These are phyloP conservation scores for Skeletonema marinoi DNA, from an alignment of 108 stramenopile genomes.

Conservation along the genomic window DNA sequence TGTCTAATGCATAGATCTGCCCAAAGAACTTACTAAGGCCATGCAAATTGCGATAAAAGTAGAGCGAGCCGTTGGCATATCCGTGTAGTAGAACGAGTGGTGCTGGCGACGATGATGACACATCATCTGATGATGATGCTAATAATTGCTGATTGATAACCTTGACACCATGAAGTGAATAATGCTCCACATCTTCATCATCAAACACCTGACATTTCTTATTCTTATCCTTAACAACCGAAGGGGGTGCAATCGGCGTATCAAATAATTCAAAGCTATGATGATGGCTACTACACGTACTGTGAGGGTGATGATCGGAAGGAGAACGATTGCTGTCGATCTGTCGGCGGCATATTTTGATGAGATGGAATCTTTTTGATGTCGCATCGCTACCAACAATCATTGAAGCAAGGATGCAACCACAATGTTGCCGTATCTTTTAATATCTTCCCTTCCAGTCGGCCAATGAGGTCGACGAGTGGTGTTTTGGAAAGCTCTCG, in stretches of 20 bases:
- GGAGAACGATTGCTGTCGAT: too few species aligned
- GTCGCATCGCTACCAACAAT: too few species aligned
- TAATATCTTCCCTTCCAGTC: too few species aligned
- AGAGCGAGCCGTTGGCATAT: conserved; percentile 89
- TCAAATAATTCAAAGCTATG: conserved; percentile 11
- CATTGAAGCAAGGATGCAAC: too few species aligned
- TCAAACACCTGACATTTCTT: conserved; percentile 1
- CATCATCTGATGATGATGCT: neutral
- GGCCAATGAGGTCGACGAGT: too few species aligned
- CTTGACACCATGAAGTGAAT: conserved; percentile 19
- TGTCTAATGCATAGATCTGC: conserved; percentile 78
- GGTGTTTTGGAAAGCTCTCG: too few species aligned
- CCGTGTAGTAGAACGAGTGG: conserved; percentile 92
- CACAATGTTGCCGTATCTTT: too few species aligned
- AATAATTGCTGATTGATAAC: conserved; percentile 13
- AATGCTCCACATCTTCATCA: neutral
- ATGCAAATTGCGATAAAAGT: conserved; percentile 85
- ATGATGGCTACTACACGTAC: neutral
- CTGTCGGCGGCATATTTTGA: too few species aligned
- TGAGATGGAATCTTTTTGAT: too few species aligned
- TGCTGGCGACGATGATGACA: neutral
- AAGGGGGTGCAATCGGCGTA: conserved; percentile 23
- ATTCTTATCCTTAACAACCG: neutral
- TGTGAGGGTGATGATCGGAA: too few species aligned
- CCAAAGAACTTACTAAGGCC: conserved; percentile 61